These are phyloP conservation scores for Chytriomyces sp. DNA, from an alignment of 192 early-diverging fungal species.

Conservation along the genomic window DNA sequence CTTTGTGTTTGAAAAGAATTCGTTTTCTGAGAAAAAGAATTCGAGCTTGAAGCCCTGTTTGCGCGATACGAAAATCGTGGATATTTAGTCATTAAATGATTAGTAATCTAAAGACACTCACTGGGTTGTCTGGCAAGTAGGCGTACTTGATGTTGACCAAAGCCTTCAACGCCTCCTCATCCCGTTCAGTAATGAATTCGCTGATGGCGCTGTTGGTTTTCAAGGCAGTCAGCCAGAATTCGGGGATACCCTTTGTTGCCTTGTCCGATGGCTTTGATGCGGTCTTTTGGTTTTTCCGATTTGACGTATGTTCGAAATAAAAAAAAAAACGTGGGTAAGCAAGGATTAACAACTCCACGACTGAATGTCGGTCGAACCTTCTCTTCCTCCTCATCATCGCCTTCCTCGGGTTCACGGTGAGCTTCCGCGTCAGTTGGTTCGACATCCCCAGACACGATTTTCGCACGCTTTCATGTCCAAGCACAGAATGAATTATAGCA, in stretches of 20 bases:
- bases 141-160: constrained; percentile 85
- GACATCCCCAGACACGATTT: constrained; percentile 74
- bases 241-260: constrained; percentile 75
- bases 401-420: constrained; percentile 62
- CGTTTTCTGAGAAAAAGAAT: constrained; percentile 89
- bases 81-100: too few species aligned
- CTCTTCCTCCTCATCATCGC: constrained; percentile 52
- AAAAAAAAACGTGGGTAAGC: too few species aligned
- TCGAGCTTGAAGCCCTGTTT: constrained; percentile 85
- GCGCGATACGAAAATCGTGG: too few species aligned
- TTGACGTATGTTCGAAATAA: too few species aligned
- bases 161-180: constrained; percentile 87
- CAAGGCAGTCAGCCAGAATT: constrained; percentile 96
- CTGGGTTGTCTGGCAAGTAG: constrained; percentile 82
- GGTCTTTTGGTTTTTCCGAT: too few species aligned
- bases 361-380: constrained; percentile 25
- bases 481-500: too few species aligned
- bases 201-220: constrained; percentile 80
- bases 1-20: constrained; percentile 83
- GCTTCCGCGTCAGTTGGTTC: constrained; percentile 94
- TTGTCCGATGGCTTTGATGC: neutral
- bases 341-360: neutral
- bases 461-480: constrained; percentile 61
- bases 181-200: constrained; percentile 89
- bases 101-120: neutral